A percentile compares a stretch with the other conserved stretches of the same genome.
Conservation (phyloP, 139 green algal species). For the Dunaliella primolecta region DNA sequence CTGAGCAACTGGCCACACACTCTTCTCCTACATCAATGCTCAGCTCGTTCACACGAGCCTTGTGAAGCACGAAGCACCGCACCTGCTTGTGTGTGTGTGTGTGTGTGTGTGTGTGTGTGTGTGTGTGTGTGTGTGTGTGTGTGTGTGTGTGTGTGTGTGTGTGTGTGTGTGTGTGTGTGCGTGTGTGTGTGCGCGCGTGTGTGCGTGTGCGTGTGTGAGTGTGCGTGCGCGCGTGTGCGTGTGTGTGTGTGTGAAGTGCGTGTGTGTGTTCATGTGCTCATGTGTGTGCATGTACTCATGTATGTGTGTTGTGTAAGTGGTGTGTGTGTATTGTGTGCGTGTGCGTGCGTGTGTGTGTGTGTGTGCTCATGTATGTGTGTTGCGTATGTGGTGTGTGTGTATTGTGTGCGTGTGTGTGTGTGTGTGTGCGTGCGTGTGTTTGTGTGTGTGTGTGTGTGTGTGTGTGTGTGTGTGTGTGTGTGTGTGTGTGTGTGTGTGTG, state of each 20-base stretch:
- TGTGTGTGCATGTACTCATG: no score
- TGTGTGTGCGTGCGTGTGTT: no score
- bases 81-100: slow-evolving; percentile 17
- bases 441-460: no score
- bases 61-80: slow-evolving; percentile 63
- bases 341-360: no score
- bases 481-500: no score
- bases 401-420: no score
- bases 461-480: no score
- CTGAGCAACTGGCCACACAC: slow-evolving; percentile 74
- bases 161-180: neutral
- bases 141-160: neutral
- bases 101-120: neutral
- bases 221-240: neutral
- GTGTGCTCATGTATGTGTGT: no score
- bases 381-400: no score
- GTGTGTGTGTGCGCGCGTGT: neutral
- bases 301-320: no score
- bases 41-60: slow-evolving; percentile 64
- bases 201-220: neutral
- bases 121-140: neutral
- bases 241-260: neutral
- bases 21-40: slow-evolving; percentile 79
- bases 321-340: no score
- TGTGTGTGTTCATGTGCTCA: neutral